These are phyloP conservation scores for Phaeosphaeriaceae sp. DNA, from an alignment of 2,329 filamentous ascomycete species.

Conservation along the genomic window DNA sequence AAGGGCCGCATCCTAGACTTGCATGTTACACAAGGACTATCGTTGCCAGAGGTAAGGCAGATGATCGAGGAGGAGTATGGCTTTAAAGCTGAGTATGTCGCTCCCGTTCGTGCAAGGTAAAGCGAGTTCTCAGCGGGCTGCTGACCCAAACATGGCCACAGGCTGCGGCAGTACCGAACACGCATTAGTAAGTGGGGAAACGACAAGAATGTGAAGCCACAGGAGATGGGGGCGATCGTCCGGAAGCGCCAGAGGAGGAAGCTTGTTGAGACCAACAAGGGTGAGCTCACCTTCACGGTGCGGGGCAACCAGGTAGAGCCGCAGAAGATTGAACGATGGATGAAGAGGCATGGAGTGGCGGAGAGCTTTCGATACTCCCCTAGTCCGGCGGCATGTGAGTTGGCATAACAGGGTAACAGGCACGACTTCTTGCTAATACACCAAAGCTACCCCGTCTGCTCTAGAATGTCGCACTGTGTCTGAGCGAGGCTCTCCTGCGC, in stretches of 20 bases:
- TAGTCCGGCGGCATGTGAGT: slow-evolving; percentile 26
- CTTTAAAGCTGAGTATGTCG: slow-evolving; percentile 27
- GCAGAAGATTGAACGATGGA: too few species aligned
- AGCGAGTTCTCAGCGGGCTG: neutral
- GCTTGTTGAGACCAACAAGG: slow-evolving; percentile 21
- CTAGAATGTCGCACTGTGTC: slow-evolving; percentile 21
- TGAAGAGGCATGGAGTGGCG: too few species aligned
- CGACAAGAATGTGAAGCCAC: slow-evolving; percentile 27
- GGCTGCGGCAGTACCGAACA: slow-evolving; percentile 13
- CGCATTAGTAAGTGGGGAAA: slow-evolving; percentile 22
- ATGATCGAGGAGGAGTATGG: slow-evolving; percentile 16
- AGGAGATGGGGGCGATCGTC: too few species aligned
- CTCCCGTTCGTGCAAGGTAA: neutral
- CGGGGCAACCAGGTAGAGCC: too few species aligned
- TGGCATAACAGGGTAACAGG: neutral
- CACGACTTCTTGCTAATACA: slow-evolving; percentile 8
- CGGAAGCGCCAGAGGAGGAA: too few species aligned
- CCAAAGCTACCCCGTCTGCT: slow-evolving; percentile 23
- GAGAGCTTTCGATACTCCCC: slow-evolving; percentile 22
- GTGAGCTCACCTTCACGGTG: slow-evolving; percentile 15
- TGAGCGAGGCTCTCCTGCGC: slow-evolving; percentile 20
- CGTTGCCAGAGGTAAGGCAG: slow-evolving; percentile 13
- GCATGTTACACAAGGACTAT: slow-evolving; percentile 11
- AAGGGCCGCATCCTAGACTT: slow-evolving; percentile 14
- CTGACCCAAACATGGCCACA: too few species aligned